These are phyloP conservation scores for Wakefieldia striispora DNA, from an alignment of 768 basidiomycete genomes.

Conservation along the genomic window DNA sequence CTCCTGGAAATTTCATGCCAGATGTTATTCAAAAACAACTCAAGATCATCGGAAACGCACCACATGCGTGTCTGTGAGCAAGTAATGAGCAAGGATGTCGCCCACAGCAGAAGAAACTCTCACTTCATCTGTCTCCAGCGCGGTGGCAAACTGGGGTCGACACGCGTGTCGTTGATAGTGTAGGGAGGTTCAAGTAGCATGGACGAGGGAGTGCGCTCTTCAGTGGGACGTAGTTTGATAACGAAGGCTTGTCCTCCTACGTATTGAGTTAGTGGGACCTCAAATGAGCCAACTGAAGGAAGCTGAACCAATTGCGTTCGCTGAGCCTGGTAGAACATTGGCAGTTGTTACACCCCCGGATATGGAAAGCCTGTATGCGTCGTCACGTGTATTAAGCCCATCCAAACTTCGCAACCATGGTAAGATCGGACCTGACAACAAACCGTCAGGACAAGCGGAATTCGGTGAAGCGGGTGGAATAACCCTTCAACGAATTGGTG, in stretches of 20 bases:
- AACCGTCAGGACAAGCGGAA: background rate
- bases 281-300: constrained; percentile 21
- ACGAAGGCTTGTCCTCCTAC: constrained; percentile 86
- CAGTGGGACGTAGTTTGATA: constrained; percentile 78
- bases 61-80: constrained; percentile 56
- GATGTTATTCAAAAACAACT: background rate
- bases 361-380: constrained; percentile 67
- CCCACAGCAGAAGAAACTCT: constrained; percentile 14
- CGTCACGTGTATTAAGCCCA: constrained; percentile 84
- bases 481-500: constrained; percentile 58
- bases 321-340: constrained; percentile 76
- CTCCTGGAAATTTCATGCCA: constrained; percentile 31
- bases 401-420: constrained; percentile 85
- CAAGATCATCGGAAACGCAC: constrained; percentile 21
- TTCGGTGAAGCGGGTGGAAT: background rate
- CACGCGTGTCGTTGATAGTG: constrained; percentile 47
- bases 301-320: constrained; percentile 64
- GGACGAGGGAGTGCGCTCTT: constrained; percentile 70
- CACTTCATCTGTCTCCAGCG: constrained; percentile 86
- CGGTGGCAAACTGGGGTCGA: constrained; percentile 39
- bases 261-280: constrained; percentile 1
- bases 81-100: constrained; percentile 4
- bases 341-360: constrained; percentile 88
- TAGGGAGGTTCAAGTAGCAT: constrained; percentile 86
- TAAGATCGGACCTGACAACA: constrained; percentile 46